Evolutionary conservation across 192 early-diverging fungal genomes (phyloP).

Genomic region (Backusella luteola): DNA sequence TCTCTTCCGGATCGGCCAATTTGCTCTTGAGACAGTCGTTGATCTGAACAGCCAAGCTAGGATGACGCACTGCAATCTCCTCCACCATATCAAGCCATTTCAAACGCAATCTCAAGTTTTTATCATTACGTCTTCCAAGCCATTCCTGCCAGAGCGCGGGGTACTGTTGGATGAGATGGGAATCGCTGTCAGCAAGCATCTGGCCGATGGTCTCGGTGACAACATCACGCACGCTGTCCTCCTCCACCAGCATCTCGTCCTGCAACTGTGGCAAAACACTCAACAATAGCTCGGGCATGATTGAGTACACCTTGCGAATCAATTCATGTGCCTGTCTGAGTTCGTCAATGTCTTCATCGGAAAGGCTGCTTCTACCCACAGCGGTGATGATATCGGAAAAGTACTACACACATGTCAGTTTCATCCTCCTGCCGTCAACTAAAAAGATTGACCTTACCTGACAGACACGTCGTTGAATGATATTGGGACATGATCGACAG

Average conservation of each 20-base stretch:
- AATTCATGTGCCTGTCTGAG: slow-evolving; percentile 71
- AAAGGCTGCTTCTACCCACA: slow-evolving; percentile 44
- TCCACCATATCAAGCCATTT: slow-evolving; percentile 69
- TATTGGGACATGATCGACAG: slow-evolving; percentile 69
- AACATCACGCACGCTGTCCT: slow-evolving; percentile 71
- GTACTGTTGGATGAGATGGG: slow-evolving; percentile 68
- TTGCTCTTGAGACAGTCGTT: slow-evolving; percentile 65
- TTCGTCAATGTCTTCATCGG: slow-evolving; percentile 51
- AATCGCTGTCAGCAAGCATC: slow-evolving; percentile 84
- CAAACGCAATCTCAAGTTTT: slow-evolving; percentile 63
- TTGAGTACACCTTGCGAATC: slow-evolving; percentile 78
- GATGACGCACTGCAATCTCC: slow-evolving; percentile 69
- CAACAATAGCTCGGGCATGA: slow-evolving; percentile 73
- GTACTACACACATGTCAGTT: slow-evolving; percentile 25
- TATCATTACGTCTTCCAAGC: slow-evolving; percentile 79
- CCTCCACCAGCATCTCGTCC: slow-evolving; percentile 84
- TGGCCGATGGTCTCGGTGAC: slow-evolving; percentile 80
- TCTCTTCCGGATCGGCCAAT: slow-evolving; percentile 89
- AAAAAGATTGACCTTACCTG: slow-evolving; percentile 43
- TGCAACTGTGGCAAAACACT: slow-evolving; percentile 94
- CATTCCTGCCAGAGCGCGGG: slow-evolving; percentile 83
- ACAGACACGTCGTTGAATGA: slow-evolving; percentile 88
- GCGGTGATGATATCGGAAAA: slow-evolving; percentile 82
- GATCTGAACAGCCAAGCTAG: slow-evolving; percentile 67
- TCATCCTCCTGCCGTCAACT: too few species aligned